phyloP scores from a whole-genome alignment of 2,329 filamentous ascomycete genomes.

The Penicillium sp. region DNA sequence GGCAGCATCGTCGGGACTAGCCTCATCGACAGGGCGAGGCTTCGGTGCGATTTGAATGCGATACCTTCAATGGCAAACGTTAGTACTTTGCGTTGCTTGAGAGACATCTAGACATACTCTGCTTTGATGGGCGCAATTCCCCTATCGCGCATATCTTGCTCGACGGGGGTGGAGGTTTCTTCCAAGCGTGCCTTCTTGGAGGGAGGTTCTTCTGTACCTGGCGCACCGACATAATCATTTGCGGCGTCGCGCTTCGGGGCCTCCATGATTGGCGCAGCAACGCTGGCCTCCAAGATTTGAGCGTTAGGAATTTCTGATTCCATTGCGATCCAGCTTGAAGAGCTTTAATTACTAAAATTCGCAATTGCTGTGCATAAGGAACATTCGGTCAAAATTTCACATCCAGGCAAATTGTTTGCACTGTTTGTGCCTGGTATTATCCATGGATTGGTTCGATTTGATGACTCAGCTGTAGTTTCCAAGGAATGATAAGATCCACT shows the following conservation, averaged over 20 bases:
- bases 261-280: slow-evolving; percentile 12
- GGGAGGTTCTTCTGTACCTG: slow-evolving; percentile 43
- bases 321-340: not conserved
- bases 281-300: slow-evolving; percentile 9
- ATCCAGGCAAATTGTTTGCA: slow-evolving; percentile 23
- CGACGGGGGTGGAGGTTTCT: slow-evolving; percentile 26
- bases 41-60: slow-evolving; percentile 27
- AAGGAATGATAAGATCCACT: not conserved
- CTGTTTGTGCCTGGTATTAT: slow-evolving; percentile 12
- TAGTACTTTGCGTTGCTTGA: not conserved
- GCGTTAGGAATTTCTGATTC: slow-evolving; percentile 2
- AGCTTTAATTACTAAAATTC: not conserved
- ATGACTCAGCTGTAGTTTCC: not conserved
- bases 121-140: slow-evolving; percentile 70
- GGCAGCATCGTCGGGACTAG: slow-evolving; percentile 57
- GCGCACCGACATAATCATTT: slow-evolving; percentile 24
- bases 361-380: slow-evolving; percentile 1
- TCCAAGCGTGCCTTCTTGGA: slow-evolving; percentile 62
- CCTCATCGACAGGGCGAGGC: slow-evolving; percentile 25
- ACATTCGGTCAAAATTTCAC: slow-evolving; percentile 18
- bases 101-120: slow-evolving; percentile 48
- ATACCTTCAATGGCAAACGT: slow-evolving; percentile 28
- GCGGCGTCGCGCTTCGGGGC: slow-evolving; percentile 21
- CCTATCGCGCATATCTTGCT: slow-evolving; percentile 42
- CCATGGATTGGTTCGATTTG: not conserved